These are phyloP conservation scores for Abortiporus biennis DNA, from an alignment of 1,284 basidiomycete species.

Conservation along the genomic window DNA sequence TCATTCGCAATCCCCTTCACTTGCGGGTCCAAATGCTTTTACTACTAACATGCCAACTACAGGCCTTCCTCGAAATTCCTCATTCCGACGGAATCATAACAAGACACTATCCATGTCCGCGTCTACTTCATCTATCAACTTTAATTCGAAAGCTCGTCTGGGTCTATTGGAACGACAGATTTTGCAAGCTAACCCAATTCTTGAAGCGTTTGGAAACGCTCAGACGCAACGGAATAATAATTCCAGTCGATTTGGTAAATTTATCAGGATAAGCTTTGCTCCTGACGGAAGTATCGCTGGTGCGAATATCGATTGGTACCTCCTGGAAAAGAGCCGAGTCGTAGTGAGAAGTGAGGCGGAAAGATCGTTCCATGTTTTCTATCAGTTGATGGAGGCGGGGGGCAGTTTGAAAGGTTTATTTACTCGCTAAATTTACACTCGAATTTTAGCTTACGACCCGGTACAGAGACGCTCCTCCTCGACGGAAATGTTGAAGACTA, in stretches of 20 bases:
- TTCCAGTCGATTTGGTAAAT: conserved; percentile 98
- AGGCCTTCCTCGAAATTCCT: conserved; percentile 54
- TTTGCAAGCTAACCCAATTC: conserved; percentile 94
- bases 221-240: conserved; percentile 99
- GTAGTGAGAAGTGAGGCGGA: conserved; percentile 86
- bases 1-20: conserved; percentile 54
- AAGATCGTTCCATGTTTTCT: conserved; percentile 96
- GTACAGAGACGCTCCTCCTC: conserved; percentile 69
- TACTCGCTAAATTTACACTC: background rate
- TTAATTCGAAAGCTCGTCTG: conserved; percentile 62
- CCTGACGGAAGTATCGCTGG: conserved; percentile 94
- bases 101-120: conserved; percentile 32
- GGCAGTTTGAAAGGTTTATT: conserved; percentile 56
- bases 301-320: conserved; percentile 98
- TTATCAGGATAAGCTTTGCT: conserved; percentile 94
- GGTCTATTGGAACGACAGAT: conserved; percentile 96
- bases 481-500: conserved; percentile 79
- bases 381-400: conserved; percentile 77
- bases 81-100: conserved; percentile 33
- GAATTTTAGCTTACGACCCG: background rate
- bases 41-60: conserved; percentile 44
- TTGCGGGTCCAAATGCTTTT: conserved; percentile 39
- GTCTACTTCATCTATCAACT: conserved; percentile 37
- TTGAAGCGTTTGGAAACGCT: conserved; percentile 98
- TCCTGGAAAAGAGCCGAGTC: conserved; percentile 96